Percentiles rank a stretch among this genome's conserved stretches.
Evolutionary conservation across 2,329 filamentous ascomycete genomes (phyloP).

Genomic region (Chaetomium olivaceum): DNA sequence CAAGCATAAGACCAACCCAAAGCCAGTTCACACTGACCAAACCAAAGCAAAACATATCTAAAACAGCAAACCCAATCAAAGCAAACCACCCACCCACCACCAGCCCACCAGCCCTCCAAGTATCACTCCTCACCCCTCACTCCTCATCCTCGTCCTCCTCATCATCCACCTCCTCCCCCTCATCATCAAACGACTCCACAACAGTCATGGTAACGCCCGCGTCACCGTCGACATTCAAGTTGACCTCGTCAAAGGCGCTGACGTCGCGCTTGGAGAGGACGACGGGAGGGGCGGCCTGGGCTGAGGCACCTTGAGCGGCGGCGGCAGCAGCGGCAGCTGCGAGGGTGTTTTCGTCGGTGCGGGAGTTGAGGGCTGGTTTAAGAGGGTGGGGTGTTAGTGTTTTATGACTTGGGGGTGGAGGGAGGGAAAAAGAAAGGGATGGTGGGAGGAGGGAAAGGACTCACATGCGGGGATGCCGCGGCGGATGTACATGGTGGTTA

Average conservation of each 20-base stretch:
- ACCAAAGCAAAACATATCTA: neutral
- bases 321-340: constrained; percentile 10
- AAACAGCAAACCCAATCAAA: neutral
- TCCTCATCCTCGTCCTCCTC: constrained; percentile 36
- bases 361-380: constrained; percentile 35
- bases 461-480: constrained; percentile 47
- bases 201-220: constrained; percentile 51
- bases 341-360: constrained; percentile 26
- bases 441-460: constrained; percentile 19
- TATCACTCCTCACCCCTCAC: neutral
- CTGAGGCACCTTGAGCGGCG: too few relatives aligned
- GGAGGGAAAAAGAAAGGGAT: neutral
- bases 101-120: neutral
- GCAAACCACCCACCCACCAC: neutral
- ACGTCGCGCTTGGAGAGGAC: constrained; percentile 26
- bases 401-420: neutral
- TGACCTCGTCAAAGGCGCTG: constrained; percentile 45
- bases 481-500: constrained; percentile 50
- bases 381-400: neutral
- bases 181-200: constrained; percentile 43
- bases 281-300: neutral
- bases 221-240: constrained; percentile 47
- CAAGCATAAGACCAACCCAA: neutral
- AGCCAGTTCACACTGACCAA: neutral
- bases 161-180: constrained; percentile 30